These are phyloP conservation scores for Aspergillus bertholletiae DNA, from an alignment of 495 filamentous ascomycete genomes.

Conservation along the genomic window DNA sequence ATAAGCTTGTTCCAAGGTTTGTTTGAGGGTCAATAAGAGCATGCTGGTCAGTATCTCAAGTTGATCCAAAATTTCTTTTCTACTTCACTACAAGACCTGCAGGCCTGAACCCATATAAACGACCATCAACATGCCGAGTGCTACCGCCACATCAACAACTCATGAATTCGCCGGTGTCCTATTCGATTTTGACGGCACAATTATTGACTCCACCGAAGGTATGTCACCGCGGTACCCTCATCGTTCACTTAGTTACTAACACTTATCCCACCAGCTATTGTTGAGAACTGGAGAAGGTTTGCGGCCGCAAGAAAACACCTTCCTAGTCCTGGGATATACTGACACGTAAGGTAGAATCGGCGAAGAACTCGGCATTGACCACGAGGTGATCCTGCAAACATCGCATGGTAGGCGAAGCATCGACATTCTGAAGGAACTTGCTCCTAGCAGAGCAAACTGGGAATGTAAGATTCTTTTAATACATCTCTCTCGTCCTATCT, in stretches of 20 bases:
- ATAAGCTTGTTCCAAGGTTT: no score
- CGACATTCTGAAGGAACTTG: conserved; percentile 62
- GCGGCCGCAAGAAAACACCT: no score
- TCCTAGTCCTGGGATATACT: no score
- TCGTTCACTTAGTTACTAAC: no score
- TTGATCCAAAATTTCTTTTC: no score
- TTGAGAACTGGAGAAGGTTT: conserved; percentile 1
- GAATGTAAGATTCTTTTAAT: conserved; percentile 73
- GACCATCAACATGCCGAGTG: background rate
- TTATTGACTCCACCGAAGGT: conserved; percentile 7
- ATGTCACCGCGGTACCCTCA: no score
- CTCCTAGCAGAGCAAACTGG: conserved; percentile 70
- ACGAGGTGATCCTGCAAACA: conserved; percentile 57
- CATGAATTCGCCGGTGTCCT: conserved; percentile 4
- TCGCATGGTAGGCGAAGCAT: conserved; percentile 76
- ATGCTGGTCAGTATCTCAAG: no score
- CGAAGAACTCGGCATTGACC: background rate
- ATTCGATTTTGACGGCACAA: conserved; percentile 4
- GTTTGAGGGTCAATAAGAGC: no score
- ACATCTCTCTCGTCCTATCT: no score
- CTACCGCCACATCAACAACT: background rate
- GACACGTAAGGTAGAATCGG: no score
- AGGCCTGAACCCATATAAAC: no score
- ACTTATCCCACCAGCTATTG: background rate
- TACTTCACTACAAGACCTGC: no score